These are phyloP conservation scores for Mycena metata DNA, from an alignment of 768 basidiomycete genomes.

Conservation along the genomic window DNA sequence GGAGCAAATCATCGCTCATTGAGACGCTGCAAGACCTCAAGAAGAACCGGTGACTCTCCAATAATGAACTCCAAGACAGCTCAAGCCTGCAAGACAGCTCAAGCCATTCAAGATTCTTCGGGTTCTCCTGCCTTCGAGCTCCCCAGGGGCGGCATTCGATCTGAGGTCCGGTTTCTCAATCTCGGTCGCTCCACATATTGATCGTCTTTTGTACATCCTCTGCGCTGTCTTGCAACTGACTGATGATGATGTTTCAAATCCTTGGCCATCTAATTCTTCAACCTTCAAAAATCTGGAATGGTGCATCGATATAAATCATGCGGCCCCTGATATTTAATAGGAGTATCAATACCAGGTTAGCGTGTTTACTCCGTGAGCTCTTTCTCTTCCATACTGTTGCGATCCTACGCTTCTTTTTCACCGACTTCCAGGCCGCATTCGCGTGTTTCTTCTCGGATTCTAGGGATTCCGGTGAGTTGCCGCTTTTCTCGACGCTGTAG, in stretches of 20 bases:
- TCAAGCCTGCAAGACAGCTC: constrained; percentile 5
- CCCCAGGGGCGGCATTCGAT: constrained; percentile 3
- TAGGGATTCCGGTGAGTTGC: background rate
- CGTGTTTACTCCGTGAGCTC: constrained; percentile 4
- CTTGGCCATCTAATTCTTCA: background rate
- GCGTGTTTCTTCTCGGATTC: constrained; percentile 1
- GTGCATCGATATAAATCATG: background rate
- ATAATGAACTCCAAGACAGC: too few relatives aligned
- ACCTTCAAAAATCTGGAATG: constrained; percentile 2
- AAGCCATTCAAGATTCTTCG: constrained; percentile 1
- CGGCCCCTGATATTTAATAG: constrained; percentile 1
- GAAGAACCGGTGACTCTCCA: background rate
- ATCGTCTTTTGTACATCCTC: background rate
- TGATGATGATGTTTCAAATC: constrained; percentile 4
- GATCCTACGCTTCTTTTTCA: constrained; percentile 1
- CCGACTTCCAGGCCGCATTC: constrained; percentile 3
- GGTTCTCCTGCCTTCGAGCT: background rate
- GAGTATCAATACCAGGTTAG: constrained; percentile 6
- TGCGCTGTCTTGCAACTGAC: constrained; percentile 7
- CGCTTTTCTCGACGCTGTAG: background rate
- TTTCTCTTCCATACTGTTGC: constrained; percentile 5
- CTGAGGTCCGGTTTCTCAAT: constrained; percentile 4
- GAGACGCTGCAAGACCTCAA: constrained; percentile 6
- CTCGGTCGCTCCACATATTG: constrained; percentile 5
- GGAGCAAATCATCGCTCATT: constrained; percentile 3